phyloP scores from a whole-genome alignment of 2,329 filamentous ascomycete genomes.

The Colletotrichum sp. region DNA sequence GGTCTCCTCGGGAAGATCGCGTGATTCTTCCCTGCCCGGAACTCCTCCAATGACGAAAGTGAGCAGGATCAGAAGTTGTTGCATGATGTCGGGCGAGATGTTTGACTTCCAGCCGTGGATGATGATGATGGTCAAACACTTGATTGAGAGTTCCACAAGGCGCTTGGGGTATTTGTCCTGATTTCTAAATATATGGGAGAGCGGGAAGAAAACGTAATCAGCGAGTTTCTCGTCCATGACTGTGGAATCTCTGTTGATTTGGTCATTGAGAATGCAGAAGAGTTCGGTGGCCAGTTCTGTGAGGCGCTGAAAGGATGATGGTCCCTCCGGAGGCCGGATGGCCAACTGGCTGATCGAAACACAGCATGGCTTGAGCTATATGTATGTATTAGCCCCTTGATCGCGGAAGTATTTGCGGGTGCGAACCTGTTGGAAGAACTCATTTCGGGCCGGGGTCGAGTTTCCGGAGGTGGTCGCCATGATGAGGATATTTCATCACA shows the following conservation, averaged over 20 bases:
- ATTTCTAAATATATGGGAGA: constrained; percentile 83
- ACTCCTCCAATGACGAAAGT: constrained; percentile 80
- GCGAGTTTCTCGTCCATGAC: constrained; percentile 81
- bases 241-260: constrained; percentile 46
- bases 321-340: constrained; percentile 50
- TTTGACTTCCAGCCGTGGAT: constrained; percentile 78
- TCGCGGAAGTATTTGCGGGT: no score
- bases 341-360: constrained; percentile 64
- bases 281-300: constrained; percentile 50
- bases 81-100: constrained; percentile 74
- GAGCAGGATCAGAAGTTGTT: constrained; percentile 85
- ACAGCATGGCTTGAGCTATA: constrained; percentile 67
- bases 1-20: constrained; percentile 72
- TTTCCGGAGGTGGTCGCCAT: constrained; percentile 11
- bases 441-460: constrained; percentile 29
- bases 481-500: not conserved
- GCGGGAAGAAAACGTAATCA: constrained; percentile 93
- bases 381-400: not conserved
- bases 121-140: constrained; percentile 77
- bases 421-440: constrained; percentile 41
- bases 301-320: constrained; percentile 47
- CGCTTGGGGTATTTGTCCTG: constrained; percentile 74
- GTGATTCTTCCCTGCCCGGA: constrained; percentile 56
- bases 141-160: constrained; percentile 76
- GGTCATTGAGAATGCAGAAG: constrained; percentile 48